These are phyloP conservation scores for Fusarium mundagurra DNA, from an alignment of 2,329 filamentous ascomycete species.

Conservation along the genomic window DNA sequence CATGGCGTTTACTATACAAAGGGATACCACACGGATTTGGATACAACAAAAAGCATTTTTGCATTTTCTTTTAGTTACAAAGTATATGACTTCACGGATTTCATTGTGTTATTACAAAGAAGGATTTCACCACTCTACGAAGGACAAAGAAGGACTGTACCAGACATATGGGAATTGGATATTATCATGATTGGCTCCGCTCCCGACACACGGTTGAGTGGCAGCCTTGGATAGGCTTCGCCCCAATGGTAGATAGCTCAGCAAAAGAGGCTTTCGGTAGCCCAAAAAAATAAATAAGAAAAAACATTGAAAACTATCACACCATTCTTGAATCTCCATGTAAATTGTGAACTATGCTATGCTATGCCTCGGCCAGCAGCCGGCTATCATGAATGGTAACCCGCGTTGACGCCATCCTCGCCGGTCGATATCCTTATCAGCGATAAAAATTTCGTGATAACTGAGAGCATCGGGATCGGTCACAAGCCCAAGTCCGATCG, in stretches of 20 bases:
- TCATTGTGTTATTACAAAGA: conserved; percentile 32
- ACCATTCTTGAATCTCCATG: conserved; percentile 3
- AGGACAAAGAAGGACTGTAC: conserved; percentile 29
- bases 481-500: conserved; percentile 29
- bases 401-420: conserved; percentile 20
- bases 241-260: conserved; percentile 39
- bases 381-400: conserved; percentile 15
- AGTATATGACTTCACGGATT: conserved; percentile 18
- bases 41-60: conserved; percentile 33
- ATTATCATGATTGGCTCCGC: conserved; percentile 30
- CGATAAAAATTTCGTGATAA: conserved; percentile 30
- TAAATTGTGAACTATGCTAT: conserved; percentile 3
- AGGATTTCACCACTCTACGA: conserved; percentile 37
- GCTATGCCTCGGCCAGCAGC: conserved; percentile 16
- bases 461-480: conserved; percentile 29
- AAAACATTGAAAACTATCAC: conserved; percentile 35
- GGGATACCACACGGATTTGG: conserved; percentile 45
- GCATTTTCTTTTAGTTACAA: conserved; percentile 21
- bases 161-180: conserved; percentile 28
- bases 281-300: conserved; percentile 23
- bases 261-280: conserved; percentile 21
- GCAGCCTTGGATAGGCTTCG: conserved; percentile 20
- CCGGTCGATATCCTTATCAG: conserved; percentile 33
- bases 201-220: conserved; percentile 41
- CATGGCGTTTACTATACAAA: conserved; percentile 42